Conservation (phyloP, 768 basidiomycete genomes). For the Phylloporus arenicola region DNA sequence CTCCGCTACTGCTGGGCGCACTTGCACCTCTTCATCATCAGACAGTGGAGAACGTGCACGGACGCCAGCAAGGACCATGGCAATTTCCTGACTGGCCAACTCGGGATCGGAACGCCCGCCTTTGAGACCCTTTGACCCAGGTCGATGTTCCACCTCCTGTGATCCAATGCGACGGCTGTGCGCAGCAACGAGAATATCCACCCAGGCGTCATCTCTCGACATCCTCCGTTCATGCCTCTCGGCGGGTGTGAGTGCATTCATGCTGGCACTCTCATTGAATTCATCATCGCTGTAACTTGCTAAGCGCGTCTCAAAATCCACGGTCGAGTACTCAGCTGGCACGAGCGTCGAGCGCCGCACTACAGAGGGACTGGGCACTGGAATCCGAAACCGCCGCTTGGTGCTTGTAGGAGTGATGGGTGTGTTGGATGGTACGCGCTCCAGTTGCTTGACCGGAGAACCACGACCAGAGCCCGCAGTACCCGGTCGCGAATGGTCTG, state of each 20-base stretch:
- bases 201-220: constrained; percentile 74
- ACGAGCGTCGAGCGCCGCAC: constrained; percentile 45
- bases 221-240: constrained; percentile 38
- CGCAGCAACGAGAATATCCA: constrained; percentile 73
- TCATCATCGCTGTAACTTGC: constrained; percentile 55
- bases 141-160: constrained; percentile 45
- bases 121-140: constrained; percentile 28
- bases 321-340: constrained; percentile 73
- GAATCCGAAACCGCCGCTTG: constrained; percentile 56
- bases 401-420: constrained; percentile 25
- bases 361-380: constrained; percentile 50
- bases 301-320: constrained; percentile 80
- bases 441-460: constrained; percentile 18
- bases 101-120: constrained; percentile 57
- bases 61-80: constrained; percentile 60
- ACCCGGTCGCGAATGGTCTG: constrained; percentile 30
- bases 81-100: constrained; percentile 66
- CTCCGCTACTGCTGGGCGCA: constrained; percentile 16
- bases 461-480: constrained; percentile 17
- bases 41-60: constrained; percentile 32
- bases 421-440: constrained; percentile 24
- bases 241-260: constrained; percentile 37
- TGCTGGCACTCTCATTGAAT: constrained; percentile 37
- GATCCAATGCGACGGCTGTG: constrained; percentile 47
- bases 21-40: constrained; percentile 37